Evolutionary conservation across 192 early-diverging fungal species (phyloP), one percentile per base, ranked within the genome.

Genomic region (Gryganskiella cystojenkinii): DNA sequence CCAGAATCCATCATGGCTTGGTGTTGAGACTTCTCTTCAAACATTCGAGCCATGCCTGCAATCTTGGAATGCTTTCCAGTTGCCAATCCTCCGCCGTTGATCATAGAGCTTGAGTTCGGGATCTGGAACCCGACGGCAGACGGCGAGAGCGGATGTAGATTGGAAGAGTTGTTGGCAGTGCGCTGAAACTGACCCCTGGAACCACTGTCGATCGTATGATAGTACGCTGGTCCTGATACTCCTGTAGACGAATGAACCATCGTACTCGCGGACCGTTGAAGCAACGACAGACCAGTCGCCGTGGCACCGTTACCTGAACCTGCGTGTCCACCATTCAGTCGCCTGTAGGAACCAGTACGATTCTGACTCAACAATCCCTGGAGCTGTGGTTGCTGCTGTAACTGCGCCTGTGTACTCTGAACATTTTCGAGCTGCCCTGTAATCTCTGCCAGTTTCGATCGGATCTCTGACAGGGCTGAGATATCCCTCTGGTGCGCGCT

Each of bases 401-500:
- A n/a, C n/a, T n/a, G n/a, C 2, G 35, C 31, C 24, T 62, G 60
- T 17, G 19, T 4, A 4, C 25, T 57, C 53, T 76, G 64, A 3
- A 76, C 59, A 15, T 76, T 76, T 28, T 31, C 45, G 13, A 76
- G 49, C 22, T 76, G 72, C 5, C 53, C 59, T 11, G 72, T 43
- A 19, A 76, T 76, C 25, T 67, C 72, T 30, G 72, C 64, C 25
- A 76, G 33, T 34, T 76, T 76, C 8, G 72, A 76, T 15, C 72
- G 72, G 14, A 76, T 67, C 20, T 76, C 72, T 3, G 72, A 76
- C 3, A 76, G 30, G 8, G 64, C 33, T 1, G 72, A 76, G 15
- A 76, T 61, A 11, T 76, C 72, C n/a, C 72, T 49, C 43, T 76
- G 72, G 24, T 52, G 58, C n/a, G 62, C 57, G 34, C 72, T 76